Evolutionary conservation across 768 basidiomycete genomes (phyloP).

Genomic region (Russula dissimulans): DNA sequence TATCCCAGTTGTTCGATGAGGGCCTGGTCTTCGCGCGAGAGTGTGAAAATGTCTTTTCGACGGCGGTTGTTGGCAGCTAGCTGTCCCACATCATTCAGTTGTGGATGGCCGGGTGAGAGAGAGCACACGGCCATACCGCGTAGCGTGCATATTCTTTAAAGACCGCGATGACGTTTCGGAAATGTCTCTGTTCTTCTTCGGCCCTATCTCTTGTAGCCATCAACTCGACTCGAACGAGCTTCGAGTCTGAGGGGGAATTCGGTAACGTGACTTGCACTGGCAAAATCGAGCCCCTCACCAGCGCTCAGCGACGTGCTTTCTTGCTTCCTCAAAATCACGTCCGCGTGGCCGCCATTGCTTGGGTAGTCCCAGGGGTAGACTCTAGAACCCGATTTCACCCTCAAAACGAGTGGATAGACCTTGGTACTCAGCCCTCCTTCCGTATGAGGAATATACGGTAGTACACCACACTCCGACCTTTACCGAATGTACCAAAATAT

Average conservation of each 20-base stretch:
- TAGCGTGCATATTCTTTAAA: conserved; percentile 71
- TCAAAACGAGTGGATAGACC: no score
- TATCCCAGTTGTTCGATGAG: conserved; percentile 64
- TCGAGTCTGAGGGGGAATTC: neutral
- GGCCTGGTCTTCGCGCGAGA: conserved; percentile 60
- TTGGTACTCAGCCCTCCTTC: no score
- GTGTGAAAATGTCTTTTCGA: conserved; percentile 65
- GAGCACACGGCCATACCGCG: conserved; percentile 40
- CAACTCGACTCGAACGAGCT: neutral
- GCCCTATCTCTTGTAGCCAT: conserved; percentile 22
- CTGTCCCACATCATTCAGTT: conserved; percentile 24
- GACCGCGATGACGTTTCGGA: conserved; percentile 63
- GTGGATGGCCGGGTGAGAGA: neutral
- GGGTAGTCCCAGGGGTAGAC: no score
- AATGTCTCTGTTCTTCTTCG: conserved; percentile 58
- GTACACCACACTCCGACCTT: no score
- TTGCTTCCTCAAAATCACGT: no score
- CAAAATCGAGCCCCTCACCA: no score
- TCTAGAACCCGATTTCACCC: no score
- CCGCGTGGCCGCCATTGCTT: no score
- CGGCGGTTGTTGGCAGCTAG: conserved; percentile 54
- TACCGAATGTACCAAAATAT: no score
- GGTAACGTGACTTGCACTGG: neutral
- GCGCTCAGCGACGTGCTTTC: no score
- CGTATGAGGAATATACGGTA: no score